phyloP scores from a whole-genome alignment of 2,329 filamentous ascomycete species.

The Phyllosticta paracitricarpa region DNA sequence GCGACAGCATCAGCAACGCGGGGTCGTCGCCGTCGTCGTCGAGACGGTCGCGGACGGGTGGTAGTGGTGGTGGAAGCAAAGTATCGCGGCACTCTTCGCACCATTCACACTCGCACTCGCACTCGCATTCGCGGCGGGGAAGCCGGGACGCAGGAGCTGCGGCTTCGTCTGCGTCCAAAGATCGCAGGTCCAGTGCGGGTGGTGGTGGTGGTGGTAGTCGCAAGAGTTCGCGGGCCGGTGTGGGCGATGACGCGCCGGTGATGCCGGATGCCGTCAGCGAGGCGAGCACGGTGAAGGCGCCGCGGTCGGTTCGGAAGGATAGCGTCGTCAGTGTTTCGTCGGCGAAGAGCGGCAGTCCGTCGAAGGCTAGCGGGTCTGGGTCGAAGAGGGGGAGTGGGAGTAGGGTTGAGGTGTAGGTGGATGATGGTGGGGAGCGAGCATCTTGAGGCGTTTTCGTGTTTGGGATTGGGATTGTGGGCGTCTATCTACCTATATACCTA shows the following conservation, averaged over 20 bases:
- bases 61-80: slow-evolving; percentile 14
- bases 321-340: slow-evolving; percentile 7
- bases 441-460: too few relatives aligned
- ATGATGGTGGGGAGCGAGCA: neutral
- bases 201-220: slow-evolving; percentile 11
- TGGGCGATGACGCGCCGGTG: slow-evolving; percentile 10
- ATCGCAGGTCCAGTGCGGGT: slow-evolving; percentile 10
- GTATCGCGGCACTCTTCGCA: slow-evolving; percentile 13
- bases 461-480: neutral
- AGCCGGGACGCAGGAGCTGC: neutral
- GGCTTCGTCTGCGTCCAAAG: neutral
- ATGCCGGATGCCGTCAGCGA: slow-evolving; percentile 25
- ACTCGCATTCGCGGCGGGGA: neutral
- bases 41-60: slow-evolving; percentile 23
- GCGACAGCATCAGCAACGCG: slow-evolving; percentile 38
- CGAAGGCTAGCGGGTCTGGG: neutral
- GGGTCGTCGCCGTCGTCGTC: slow-evolving; percentile 16
- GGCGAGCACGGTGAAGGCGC: slow-evolving; percentile 21
- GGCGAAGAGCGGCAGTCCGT: neutral
- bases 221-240: slow-evolving; percentile 8
- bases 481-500: too few relatives aligned
- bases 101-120: slow-evolving; percentile 15
- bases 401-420: neutral
- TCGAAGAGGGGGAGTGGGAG: neutral
- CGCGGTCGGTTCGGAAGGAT: neutral